These are phyloP conservation scores for Cornus suecica DNA, from an alignment of 148 eudicot species.

Conservation along the genomic window DNA sequence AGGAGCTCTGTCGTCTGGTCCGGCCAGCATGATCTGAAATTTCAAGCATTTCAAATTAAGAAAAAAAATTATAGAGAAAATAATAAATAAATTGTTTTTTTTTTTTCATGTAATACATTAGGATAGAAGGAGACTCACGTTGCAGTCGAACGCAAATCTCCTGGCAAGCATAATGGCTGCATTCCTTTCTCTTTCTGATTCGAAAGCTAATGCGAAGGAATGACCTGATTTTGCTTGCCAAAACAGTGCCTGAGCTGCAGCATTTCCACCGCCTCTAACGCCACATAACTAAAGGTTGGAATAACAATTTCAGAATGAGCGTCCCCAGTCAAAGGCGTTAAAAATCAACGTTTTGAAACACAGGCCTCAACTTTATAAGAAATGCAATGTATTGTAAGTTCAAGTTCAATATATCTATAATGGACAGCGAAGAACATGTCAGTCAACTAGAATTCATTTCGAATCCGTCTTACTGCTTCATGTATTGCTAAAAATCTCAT, in stretches of 20 bases:
- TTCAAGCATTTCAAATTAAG: constrained; percentile 1
- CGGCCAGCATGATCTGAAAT: constrained; percentile 73
- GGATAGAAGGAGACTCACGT: constrained; percentile 55
- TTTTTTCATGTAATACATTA: background rate
- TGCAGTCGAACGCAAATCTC: constrained; percentile 95
- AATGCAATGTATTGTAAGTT: background rate
- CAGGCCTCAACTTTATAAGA: background rate
- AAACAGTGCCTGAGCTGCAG: constrained; percentile 86
- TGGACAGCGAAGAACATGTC: background rate
- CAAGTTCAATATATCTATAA: background rate
- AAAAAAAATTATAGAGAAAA: background rate
- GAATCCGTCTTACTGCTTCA: too few relatives aligned
- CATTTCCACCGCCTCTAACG: constrained; percentile 97
- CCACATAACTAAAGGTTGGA: constrained; percentile 68
- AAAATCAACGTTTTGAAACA: background rate
- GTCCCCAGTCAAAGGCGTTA: background rate
- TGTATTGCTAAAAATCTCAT: too few relatives aligned
- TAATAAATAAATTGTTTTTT: background rate
- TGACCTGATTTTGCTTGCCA: constrained; percentile 81
- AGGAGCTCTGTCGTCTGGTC: constrained; percentile 76
- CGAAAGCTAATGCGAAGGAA: constrained; percentile 82
- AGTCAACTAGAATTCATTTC: too few relatives aligned
- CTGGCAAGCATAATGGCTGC: constrained; percentile 95
- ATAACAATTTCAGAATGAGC: constrained; percentile 1
- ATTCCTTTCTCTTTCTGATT: constrained; percentile 87